Evolutionary conservation across 2,329 filamentous ascomycete species (phyloP).

Genomic region (Allantophomopsis cytisporea): DNA sequence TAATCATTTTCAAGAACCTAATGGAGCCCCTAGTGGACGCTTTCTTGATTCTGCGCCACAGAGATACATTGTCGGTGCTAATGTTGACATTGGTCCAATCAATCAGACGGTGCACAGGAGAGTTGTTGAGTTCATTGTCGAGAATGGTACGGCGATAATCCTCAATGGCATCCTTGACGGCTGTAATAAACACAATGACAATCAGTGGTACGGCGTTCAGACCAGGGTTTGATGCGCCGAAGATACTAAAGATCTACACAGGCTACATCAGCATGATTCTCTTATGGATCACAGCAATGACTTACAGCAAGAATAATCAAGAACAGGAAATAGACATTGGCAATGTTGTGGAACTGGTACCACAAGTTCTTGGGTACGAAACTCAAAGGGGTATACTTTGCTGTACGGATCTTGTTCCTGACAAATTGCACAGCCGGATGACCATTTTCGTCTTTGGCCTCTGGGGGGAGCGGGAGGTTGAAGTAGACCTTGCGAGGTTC

Average conservation of each 20-base stretch:
- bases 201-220: slow-evolving; percentile 86
- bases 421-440: slow-evolving; percentile 56
- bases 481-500: slow-evolving; percentile 58
- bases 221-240: slow-evolving; percentile 81
- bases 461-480: slow-evolving; percentile 66
- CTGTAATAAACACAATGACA: slow-evolving; percentile 77
- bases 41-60: slow-evolving; percentile 88
- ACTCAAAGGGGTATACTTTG: slow-evolving; percentile 91
- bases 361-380: slow-evolving; percentile 95
- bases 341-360: slow-evolving; percentile 97
- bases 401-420: slow-evolving; percentile 93
- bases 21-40: slow-evolving; percentile 36
- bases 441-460: slow-evolving; percentile 70
- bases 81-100: slow-evolving; percentile 93
- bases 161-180: slow-evolving; percentile 89
- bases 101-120: slow-evolving; percentile 77
- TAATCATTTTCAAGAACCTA: slow-evolving; percentile 21
- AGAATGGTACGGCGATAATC: slow-evolving; percentile 86
- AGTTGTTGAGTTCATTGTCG: slow-evolving; percentile 92
- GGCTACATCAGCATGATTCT: not conserved
- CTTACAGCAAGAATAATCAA: slow-evolving; percentile 87
- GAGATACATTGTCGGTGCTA: slow-evolving; percentile 68
- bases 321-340: slow-evolving; percentile 97
- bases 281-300: slow-evolving; percentile 10
- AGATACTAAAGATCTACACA: slow-evolving; percentile 82